Percentiles rank a stretch among this genome's conserved stretches.
phyloP scores from a whole-genome alignment of 1,284 basidiomycete species.

The Sphaerobolus stellatus region DNA sequence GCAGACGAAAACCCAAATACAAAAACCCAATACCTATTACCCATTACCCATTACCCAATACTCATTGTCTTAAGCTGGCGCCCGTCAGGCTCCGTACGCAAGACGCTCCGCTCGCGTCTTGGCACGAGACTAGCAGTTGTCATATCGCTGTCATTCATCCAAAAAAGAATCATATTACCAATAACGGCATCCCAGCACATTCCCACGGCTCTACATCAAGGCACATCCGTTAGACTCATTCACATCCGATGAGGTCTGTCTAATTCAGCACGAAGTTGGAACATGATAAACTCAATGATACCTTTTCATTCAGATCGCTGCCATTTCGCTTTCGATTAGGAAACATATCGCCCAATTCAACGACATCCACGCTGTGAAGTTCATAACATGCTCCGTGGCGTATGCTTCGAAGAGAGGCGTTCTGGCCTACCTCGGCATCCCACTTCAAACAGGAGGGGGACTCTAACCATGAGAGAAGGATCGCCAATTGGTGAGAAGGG shows the following conservation, averaged over 20 bases:
- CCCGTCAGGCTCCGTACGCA: no score
- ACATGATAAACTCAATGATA: neutral
- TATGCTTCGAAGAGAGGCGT: constrained; percentile 76
- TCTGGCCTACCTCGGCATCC: constrained; percentile 72
- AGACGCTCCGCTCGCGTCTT: no score
- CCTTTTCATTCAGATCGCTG: constrained; percentile 50
- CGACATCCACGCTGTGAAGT: constrained; percentile 68
- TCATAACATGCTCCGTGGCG: constrained; percentile 66
- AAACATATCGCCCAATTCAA: constrained; percentile 58
- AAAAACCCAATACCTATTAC: no score
- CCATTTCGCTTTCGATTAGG: constrained; percentile 59
- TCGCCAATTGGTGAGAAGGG: constrained; percentile 59
- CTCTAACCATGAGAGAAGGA: constrained; percentile 43
- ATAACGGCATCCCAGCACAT: no score
- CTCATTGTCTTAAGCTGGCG: no score
- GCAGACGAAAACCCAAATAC: no score
- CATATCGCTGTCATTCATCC: no score
- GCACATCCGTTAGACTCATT: constrained; percentile 72
- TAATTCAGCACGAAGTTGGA: neutral
- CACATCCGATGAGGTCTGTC: constrained; percentile 62
- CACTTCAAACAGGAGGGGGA: constrained; percentile 57
- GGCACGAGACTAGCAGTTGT: no score
- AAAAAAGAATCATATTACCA: no score
- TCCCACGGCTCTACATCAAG: no score
- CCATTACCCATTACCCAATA: no score